These are phyloP conservation scores for Gentiana straminea DNA, from an alignment of 257 asterid species.

Conservation along the genomic window DNA sequence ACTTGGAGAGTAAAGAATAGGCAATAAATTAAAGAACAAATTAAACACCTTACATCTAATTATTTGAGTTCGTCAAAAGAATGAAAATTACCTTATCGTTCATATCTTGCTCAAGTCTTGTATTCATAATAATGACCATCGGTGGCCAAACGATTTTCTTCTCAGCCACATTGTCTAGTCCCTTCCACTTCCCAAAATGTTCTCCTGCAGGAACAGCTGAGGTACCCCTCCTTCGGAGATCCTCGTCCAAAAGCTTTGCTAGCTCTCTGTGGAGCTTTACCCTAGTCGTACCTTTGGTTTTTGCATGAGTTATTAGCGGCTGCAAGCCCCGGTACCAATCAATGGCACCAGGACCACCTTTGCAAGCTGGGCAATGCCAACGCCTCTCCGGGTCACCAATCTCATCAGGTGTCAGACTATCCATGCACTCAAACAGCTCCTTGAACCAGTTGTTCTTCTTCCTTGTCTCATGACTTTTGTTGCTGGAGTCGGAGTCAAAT, in stretches of 20 bases:
- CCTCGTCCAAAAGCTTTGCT: constrained; percentile 34
- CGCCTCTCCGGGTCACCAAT: constrained; percentile 24
- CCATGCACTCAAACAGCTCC: constrained; percentile 22
- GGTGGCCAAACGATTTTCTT: constrained; percentile 42
- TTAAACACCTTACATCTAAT: too few relatives aligned
- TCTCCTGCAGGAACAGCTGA: constrained; percentile 24
- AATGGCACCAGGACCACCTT: constrained; percentile 40
- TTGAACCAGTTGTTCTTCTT: constrained; percentile 22
- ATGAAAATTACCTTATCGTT: constrained; percentile 23
- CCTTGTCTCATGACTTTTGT: constrained; percentile 21
- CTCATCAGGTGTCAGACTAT: constrained; percentile 18
- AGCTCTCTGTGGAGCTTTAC: constrained; percentile 33
- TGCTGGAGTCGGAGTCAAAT: constrained; percentile 25
- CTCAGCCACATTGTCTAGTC: constrained; percentile 9
- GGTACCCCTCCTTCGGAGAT: constrained; percentile 24
- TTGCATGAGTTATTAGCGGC: constrained; percentile 32
- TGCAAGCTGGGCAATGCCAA: constrained; percentile 41
- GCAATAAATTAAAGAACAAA: too few relatives aligned
- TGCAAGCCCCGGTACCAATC: constrained; percentile 32
- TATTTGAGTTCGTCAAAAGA: not conserved
- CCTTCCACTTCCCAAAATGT: constrained; percentile 25
- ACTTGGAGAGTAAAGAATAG: too few relatives aligned
- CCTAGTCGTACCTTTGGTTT: constrained; percentile 27
- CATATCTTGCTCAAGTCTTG: constrained; percentile 22
- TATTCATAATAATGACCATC: constrained; percentile 31